Conservation (phyloP, 192 early-diverging fungal genomes). For the Entomortierella lignicola region DNA sequence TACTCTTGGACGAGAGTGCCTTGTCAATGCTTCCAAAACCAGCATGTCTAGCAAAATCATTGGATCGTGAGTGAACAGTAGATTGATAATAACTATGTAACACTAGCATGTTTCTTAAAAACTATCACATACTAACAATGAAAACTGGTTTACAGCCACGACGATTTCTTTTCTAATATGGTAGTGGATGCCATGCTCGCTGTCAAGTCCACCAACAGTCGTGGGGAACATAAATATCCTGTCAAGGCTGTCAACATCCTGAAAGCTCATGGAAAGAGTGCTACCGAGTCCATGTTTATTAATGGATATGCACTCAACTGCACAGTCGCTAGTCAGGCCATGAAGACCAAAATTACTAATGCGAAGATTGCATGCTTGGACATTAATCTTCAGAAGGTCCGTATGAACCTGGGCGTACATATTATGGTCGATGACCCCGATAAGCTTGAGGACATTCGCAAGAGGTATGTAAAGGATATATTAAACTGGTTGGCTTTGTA, state of each 20-base stretch:
- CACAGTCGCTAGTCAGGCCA: constrained; percentile 96
- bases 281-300: constrained; percentile 87
- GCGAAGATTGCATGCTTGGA: constrained; percentile 98
- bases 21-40: constrained; percentile 98
- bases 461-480: constrained; percentile 60
- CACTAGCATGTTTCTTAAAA: too few species aligned
- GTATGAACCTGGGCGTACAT: constrained; percentile 98
- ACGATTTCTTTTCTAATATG: constrained; percentile 96
- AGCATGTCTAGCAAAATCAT: constrained; percentile 98
- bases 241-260: constrained; percentile 98
- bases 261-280: constrained; percentile 96
- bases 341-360: constrained; percentile 86
- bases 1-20: constrained; percentile 88
- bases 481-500: neutral
- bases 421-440: constrained; percentile 99
- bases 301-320: constrained; percentile 98
- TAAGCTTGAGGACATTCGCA: constrained; percentile 96
- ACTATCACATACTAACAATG: too few species aligned
- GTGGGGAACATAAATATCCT: constrained; percentile 92
- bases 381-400: constrained; percentile 98
- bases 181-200: constrained; percentile 94
- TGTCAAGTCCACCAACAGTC: constrained; percentile 87
- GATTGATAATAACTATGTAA: neutral
- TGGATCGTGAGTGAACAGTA: constrained; percentile 75
- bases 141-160: constrained; percentile 67